These are phyloP conservation scores for Cryoendolithus antarcticus DNA, from an alignment of 2,329 filamentous ascomycete genomes.

Conservation along the genomic window DNA sequence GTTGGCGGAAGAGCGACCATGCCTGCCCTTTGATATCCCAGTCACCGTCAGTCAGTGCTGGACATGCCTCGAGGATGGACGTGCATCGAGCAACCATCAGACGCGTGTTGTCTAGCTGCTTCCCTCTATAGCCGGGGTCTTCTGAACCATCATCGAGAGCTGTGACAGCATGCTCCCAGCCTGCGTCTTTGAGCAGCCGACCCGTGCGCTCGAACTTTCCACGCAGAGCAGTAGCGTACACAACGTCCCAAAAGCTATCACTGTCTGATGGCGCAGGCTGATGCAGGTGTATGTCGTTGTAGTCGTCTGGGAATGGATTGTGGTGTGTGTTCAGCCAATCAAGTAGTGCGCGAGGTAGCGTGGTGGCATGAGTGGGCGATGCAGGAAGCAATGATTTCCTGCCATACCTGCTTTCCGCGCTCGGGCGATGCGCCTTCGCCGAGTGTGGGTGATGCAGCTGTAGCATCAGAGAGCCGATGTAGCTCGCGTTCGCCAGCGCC, in stretches of 20 bases:
- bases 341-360: conserved; percentile 66
- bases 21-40: conserved; percentile 76
- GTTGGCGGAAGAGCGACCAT: conserved; percentile 73
- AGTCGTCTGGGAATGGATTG: conserved; percentile 56
- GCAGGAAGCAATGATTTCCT: conserved; percentile 1
- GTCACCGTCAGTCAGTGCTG: conserved; percentile 50
- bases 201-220: conserved; percentile 59
- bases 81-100: conserved; percentile 57
- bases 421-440: conserved; percentile 8
- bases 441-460: conserved; percentile 60
- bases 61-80: conserved; percentile 60
- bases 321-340: conserved; percentile 72
- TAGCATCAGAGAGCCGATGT: conserved; percentile 64
- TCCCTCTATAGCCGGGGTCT: conserved; percentile 57
- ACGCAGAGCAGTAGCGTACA: conserved; percentile 63
- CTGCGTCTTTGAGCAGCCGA: conserved; percentile 58
- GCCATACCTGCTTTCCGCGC: conserved; percentile 3
- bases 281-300: conserved; percentile 50
- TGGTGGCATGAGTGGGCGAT: conserved; percentile 16
- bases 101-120: conserved; percentile 66
- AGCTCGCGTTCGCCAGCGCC: conserved; percentile 61
- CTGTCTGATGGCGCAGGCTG: conserved; percentile 65
- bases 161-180: conserved; percentile 63
- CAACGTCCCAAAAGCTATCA: conserved; percentile 69
- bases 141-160: conserved; percentile 48